These are phyloP conservation scores for Artomyces pyxidatus DNA, from an alignment of 768 basidiomycete species.

Conservation along the genomic window DNA sequence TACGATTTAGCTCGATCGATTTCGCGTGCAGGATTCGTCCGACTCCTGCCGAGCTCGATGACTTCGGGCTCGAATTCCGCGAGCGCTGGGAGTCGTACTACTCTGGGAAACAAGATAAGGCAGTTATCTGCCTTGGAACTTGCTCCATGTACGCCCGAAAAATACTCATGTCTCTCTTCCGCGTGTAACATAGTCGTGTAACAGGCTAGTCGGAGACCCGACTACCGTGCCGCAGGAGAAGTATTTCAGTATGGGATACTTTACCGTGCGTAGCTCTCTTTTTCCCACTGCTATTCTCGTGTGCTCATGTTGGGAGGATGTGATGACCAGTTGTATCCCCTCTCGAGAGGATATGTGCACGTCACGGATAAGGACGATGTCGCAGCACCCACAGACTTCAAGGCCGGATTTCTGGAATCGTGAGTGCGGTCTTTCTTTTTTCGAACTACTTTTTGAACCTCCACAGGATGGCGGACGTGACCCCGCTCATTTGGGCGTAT, in stretches of 20 bases:
- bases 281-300: too few species aligned
- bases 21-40: slow-evolving; percentile 20
- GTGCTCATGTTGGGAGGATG: too few species aligned
- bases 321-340: slow-evolving; percentile 18
- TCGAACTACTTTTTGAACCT: too few species aligned
- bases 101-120: slow-evolving; percentile 18
- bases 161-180: too few species aligned
- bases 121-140: slow-evolving; percentile 13
- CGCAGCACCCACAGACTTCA: slow-evolving; percentile 17
- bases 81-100: slow-evolving; percentile 18
- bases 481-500: slow-evolving; percentile 39
- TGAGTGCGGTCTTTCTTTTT: background rate
- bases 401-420: slow-evolving; percentile 18
- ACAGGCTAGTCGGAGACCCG: background rate
- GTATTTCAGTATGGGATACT: background rate
- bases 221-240: background rate
- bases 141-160: slow-evolving; percentile 13
- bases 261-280: slow-evolving; percentile 2
- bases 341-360: slow-evolving; percentile 18
- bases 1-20: slow-evolving; percentile 15
- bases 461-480: slow-evolving; percentile 30
- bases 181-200: background rate
- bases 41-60: slow-evolving; percentile 13
- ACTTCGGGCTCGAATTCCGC: slow-evolving; percentile 20
- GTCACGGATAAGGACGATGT: slow-evolving; percentile 16